Conservation (phyloP, 1,139 yeast genomes). For the Yarrowia galli region DNA sequence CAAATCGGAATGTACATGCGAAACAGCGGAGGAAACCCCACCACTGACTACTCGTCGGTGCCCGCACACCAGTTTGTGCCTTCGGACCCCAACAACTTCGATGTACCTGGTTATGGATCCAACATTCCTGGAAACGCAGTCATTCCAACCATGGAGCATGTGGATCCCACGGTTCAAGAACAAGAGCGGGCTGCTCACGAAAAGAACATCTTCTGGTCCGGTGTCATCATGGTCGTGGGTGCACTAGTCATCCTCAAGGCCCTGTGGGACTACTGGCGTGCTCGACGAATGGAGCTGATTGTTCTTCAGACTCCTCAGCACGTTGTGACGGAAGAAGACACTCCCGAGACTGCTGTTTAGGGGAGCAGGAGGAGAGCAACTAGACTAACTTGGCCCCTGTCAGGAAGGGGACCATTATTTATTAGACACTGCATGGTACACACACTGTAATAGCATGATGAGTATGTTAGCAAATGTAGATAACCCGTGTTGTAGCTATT, state of each 20-base stretch:
- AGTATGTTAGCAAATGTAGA: not conserved
- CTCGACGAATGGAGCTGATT: constrained; percentile 75
- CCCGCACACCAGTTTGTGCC: constrained; percentile 55
- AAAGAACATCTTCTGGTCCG: constrained; percentile 25
- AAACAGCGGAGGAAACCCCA: constrained; percentile 13
- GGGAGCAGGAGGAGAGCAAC: not conserved
- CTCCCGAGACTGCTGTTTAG: constrained; percentile 36
- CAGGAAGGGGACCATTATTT: constrained; percentile 10
- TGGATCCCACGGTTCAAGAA: constrained; percentile 19
- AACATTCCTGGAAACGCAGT: constrained; percentile 28
- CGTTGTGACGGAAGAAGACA: constrained; percentile 30
- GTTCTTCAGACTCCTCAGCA: constrained; percentile 51
- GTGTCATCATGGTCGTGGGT: constrained; percentile 70
- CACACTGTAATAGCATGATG: constrained; percentile 15
- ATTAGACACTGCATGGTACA: constrained; percentile 34
- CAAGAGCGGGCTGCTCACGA: constrained; percentile 13
- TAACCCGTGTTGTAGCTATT: too few relatives aligned
- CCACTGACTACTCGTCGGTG: constrained; percentile 54
- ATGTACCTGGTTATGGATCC: constrained; percentile 44
- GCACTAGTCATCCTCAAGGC: constrained; percentile 70
- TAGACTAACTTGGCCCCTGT: constrained; percentile 27
- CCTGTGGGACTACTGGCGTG: constrained; percentile 71
- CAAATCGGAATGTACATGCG: constrained; percentile 76
- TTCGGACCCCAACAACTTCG: constrained; percentile 53
- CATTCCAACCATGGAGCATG: constrained; percentile 30